Conservation (phyloP, 345 rosid species). For the Sapria himalayana region DNA sequence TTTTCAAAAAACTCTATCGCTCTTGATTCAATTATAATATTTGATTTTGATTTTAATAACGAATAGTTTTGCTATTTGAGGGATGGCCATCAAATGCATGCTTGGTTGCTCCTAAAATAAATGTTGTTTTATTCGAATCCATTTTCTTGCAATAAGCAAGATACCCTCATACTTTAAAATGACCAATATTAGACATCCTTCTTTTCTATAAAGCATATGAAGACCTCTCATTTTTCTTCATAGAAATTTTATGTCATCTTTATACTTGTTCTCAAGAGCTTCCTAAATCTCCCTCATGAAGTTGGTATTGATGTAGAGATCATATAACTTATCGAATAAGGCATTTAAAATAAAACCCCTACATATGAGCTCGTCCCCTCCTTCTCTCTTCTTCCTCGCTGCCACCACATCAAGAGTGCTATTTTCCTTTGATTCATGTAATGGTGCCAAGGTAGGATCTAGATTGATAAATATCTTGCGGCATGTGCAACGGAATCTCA, state of each 20-base stretch:
- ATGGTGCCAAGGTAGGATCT: neutral
- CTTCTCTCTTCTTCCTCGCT: neutral
- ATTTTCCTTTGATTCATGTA: neutral
- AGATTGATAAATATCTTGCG: neutral
- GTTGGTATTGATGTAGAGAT: neutral
- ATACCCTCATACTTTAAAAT: constrained; percentile 8
- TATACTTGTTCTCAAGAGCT: neutral
- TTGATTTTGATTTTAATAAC: too few species aligned
- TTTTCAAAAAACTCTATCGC: neutral
- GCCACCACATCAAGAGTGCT: too few species aligned
- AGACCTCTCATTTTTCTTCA: neutral
- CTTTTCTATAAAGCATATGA: constrained; percentile 7
- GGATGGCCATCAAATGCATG: too few species aligned
- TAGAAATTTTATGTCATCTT: neutral
- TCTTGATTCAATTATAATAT: constrained; percentile 4
- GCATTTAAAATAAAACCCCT: neutral
- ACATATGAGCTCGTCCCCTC: neutral
- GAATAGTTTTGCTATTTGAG: too few species aligned
- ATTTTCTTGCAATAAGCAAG: neutral
- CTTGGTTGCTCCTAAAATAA: neutral
- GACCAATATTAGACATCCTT: neutral
- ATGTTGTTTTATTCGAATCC: neutral
- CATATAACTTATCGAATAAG: neutral
- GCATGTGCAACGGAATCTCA: neutral
- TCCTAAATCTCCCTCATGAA: too few species aligned